These are phyloP conservation scores for Coffea eugenioides DNA, from an alignment of 257 asterid genomes.

Conservation along the genomic window DNA sequence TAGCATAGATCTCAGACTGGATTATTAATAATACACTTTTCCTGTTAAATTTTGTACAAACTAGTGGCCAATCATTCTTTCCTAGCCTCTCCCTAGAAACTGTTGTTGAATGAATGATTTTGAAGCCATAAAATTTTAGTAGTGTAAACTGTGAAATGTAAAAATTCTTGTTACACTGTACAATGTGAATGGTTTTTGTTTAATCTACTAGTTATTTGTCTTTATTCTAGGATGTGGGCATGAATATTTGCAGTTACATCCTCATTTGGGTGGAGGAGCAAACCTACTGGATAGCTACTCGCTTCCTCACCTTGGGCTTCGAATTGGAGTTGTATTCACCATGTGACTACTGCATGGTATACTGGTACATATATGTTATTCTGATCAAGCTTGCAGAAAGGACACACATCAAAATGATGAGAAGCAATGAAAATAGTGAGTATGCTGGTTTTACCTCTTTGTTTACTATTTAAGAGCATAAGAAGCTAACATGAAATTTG, in stretches of 20 bases:
- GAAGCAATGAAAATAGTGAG: conserved; percentile 70
- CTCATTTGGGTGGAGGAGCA: conserved; percentile 95
- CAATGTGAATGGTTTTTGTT: background rate
- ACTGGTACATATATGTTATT: conserved; percentile 86
- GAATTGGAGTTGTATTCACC: conserved; percentile 88
- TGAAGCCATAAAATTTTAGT: background rate
- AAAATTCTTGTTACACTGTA: background rate
- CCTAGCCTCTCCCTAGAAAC: background rate
- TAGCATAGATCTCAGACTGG: background rate
- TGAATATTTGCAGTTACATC: conserved; percentile 73
- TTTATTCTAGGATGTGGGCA: conserved; percentile 48
- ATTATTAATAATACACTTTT: background rate
- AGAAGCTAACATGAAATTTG: background rate
- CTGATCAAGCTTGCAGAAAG: conserved; percentile 95
- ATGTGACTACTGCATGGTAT: conserved; percentile 96
- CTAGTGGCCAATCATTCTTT: background rate
- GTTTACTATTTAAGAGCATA: conserved; percentile 4
- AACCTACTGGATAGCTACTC: conserved; percentile 94
- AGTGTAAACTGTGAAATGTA: background rate
- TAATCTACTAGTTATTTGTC: background rate
- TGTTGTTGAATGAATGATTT: background rate
- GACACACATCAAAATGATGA: conserved; percentile 70
- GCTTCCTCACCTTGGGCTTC: conserved; percentile 87
- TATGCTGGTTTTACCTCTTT: conserved; percentile 19
- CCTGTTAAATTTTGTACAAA: background rate